Evolutionary conservation across 192 early-diverging fungal genomes (phyloP), one percentile per base, ranked within the genome.

Genomic region (Coemansia sp.): DNA sequence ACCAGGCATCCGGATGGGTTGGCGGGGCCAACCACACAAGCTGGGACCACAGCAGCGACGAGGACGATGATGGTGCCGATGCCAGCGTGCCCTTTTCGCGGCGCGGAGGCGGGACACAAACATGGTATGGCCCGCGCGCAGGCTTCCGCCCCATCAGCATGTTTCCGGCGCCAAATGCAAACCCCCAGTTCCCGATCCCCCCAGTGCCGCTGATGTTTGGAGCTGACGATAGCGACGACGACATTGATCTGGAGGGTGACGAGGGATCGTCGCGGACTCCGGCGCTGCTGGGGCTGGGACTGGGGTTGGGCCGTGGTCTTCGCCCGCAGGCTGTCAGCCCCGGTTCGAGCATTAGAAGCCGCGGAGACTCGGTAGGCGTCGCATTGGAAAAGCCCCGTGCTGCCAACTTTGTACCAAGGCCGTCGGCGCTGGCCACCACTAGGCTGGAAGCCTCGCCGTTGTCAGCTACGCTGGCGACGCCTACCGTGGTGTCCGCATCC

Each of bases 231-330:
- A 88, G 87, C 60, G 88, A 89, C 60, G 86, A 88, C 55, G 87
- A 85, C 35, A 90, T 87, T 41, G 85, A 89, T 51, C 60, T 88
- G 8, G 89, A 91, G 38, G 87, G 86, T 39, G 87, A 89, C 46
- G 89, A 89, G 30, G 86, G 82, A 5, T 84, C 82, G 11, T 76
- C 77, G 11, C 75, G 77, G 4, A 76, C 79, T 0, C 79, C 74
- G 0, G 79, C 79, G 16, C 51, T 68, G 33, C 55, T 81, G 18
- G 78, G 66, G 33, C 49, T 81, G 12, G 78, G 66, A 0, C 62
- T 72, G 58, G 66, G 64, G 20, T 45, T 59, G 41, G 62, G 61
- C 8, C 53, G 57, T 15, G 64, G 62, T 7, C 60, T 67, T 58
- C 52, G 57, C 34, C 69, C 58, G 57, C 77, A 53, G 12, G 33